Conservation (phyloP, 805 yeast genomes). For the Metschnikowia shivogae region DNA sequence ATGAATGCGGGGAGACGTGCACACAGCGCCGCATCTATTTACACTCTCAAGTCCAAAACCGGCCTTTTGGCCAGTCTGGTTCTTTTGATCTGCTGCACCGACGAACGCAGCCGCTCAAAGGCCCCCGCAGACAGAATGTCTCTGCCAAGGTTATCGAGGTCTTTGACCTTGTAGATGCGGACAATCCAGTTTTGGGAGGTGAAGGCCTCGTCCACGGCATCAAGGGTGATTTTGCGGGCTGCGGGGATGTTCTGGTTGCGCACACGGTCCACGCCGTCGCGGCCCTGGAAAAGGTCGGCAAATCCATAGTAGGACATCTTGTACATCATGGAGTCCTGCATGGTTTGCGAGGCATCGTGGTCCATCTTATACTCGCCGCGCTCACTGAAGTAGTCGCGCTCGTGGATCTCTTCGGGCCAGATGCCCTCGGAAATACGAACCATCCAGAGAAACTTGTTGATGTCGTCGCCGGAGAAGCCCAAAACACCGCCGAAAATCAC, state of each 20-base stretch:
- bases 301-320: slow-evolving; percentile 90
- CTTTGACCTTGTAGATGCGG: slow-evolving; percentile 88
- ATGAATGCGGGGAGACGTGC: neutral
- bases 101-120: slow-evolving; percentile 39
- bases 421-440: slow-evolving; percentile 97
- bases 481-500: slow-evolving; percentile 91
- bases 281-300: slow-evolving; percentile 61
- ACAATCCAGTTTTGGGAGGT: slow-evolving; percentile 97
- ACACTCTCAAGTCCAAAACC: slow-evolving; percentile 46
- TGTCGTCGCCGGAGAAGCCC: slow-evolving; percentile 94
- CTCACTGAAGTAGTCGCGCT: slow-evolving; percentile 76
- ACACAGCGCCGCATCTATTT: slow-evolving; percentile 2
- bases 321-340: slow-evolving; percentile 90
- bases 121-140: slow-evolving; percentile 55
- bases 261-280: slow-evolving; percentile 75
- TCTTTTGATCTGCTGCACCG: slow-evolving; percentile 34
- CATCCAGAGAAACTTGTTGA: slow-evolving; percentile 98
- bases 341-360: slow-evolving; percentile 71
- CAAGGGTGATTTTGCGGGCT: slow-evolving; percentile 48
- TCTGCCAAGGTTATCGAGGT: slow-evolving; percentile 83
- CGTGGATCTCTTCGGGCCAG: slow-evolving; percentile 98
- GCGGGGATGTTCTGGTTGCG: slow-evolving; percentile 73
- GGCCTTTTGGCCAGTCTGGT: slow-evolving; percentile 49
- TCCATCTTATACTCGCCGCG: slow-evolving; percentile 89
- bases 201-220: slow-evolving; percentile 87